Evolutionary conservation across 352 stramenopile genomes (phyloP), one percentile per base, ranked within the genome.

Genomic region (Phytophthora vignae): DNA sequence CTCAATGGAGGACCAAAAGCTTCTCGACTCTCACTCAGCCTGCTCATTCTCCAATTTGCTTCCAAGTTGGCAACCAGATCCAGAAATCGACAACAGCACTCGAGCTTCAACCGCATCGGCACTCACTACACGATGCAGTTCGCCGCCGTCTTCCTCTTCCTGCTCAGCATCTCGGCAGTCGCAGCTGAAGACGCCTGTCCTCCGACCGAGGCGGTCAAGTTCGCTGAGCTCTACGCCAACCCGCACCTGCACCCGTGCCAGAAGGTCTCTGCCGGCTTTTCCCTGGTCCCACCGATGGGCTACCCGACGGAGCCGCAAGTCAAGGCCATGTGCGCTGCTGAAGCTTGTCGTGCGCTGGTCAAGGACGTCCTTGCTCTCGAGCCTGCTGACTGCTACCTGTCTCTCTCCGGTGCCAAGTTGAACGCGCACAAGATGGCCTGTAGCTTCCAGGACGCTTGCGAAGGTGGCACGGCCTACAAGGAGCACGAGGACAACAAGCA

Each of bases 11-110:
- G 27, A 19, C 46, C 17, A 33, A 69, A 6, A 49, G 46, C 21
- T 60, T 54, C 21, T 48, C 46, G n/a, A 31, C 27, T 58, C 29
- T 33, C 38, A 15, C 42, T 14, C 9, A 5, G 11, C 27, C 27
- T 48, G 50, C 36, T 76, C 72, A 79, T 67, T 79, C 57, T 74
- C 44, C 72, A 79, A 71, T 73, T 76, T 73, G 46, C 67, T 54
- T 54, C 25, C 67, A 69, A 76, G 46, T 59, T 67, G 29, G 58
- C 58, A 76, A 46, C 12, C 46, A 62, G 46, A 17, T 46, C 40
- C 38, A 70, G 44, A 69, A 33, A 56, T 27, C 36, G 3, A 52
- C 60, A 64, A 63, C 15, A 5, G 46, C 21, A n/a, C 27, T 49
- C 54, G 53, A 72, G 19, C 29, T 56, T 55, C 11, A n/a, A n/a